Evolutionary conservation across 2,329 filamentous ascomycete genomes (phyloP).

Genomic region (Leptographium lundbergii): DNA sequence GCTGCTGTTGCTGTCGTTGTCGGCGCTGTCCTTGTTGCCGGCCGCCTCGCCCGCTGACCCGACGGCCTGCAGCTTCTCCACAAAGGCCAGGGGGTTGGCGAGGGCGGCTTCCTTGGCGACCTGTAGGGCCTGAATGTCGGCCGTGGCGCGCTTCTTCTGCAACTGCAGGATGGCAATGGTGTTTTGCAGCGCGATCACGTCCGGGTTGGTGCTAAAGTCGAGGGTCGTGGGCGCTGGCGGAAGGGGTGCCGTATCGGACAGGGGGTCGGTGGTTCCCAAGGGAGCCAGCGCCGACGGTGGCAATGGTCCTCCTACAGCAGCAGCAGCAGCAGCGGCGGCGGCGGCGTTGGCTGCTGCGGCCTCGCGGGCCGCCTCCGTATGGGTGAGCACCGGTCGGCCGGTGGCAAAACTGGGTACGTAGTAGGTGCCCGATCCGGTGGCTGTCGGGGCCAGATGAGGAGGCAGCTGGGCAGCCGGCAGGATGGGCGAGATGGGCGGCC

Average conservation of each 20-base stretch:
- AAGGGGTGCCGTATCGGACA: slow-evolving; percentile 6
- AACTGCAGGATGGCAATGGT: slow-evolving; percentile 80
- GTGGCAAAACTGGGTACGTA: slow-evolving; percentile 11
- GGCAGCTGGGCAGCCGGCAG: slow-evolving; percentile 28
- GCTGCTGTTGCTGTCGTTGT: slow-evolving; percentile 18
- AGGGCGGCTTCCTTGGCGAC: slow-evolving; percentile 59
- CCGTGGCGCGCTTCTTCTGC: slow-evolving; percentile 64
- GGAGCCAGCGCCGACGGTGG: neutral
- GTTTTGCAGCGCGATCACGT: slow-evolving; percentile 75
- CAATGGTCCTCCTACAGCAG: neutral
- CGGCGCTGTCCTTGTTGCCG: slow-evolving; percentile 17
- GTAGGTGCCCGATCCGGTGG: slow-evolving; percentile 15
- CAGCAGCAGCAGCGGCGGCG: neutral
- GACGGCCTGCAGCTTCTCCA: slow-evolving; percentile 42
- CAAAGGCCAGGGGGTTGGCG: slow-evolving; percentile 58
- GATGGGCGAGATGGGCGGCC: slow-evolving; percentile 41
- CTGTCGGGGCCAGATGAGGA: slow-evolving; percentile 19
- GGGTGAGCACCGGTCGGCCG: slow-evolving; percentile 9
- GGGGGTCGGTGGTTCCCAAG: neutral
- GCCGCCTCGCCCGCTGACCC: slow-evolving; percentile 14
- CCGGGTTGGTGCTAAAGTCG: slow-evolving; percentile 56
- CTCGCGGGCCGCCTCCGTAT: slow-evolving; percentile 7
- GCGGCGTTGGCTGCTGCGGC: slow-evolving; percentile 2
- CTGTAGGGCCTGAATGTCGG: slow-evolving; percentile 61
- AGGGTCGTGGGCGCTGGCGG: slow-evolving; percentile 40